Conservation (phyloP, 768 basidiomycete genomes). For the Lepiota venenata region DNA sequence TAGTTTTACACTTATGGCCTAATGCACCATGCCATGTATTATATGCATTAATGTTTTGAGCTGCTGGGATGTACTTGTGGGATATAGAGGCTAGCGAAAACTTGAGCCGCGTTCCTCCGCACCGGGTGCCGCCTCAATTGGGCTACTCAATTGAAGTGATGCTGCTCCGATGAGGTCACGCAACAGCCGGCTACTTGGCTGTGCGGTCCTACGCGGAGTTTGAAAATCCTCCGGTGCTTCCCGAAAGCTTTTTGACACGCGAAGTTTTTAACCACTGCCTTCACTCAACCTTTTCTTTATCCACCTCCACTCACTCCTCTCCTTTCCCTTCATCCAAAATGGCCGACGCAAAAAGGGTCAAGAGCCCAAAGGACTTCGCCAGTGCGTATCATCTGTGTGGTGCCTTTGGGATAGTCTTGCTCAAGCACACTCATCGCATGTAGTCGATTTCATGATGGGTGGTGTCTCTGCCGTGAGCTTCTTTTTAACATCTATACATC, state of each 20-base stretch:
- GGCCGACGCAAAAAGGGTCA: constrained; percentile 81
- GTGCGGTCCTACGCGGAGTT: constrained; percentile 37
- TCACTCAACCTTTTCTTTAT: constrained; percentile 26
- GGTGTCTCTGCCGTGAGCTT: constrained; percentile 84
- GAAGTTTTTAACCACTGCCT: constrained; percentile 42
- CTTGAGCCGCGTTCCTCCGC: background rate
- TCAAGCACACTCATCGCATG: constrained; percentile 16
- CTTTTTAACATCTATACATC: background rate
- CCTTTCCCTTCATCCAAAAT: constrained; percentile 55
- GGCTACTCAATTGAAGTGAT: background rate
- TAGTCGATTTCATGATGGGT: constrained; percentile 95
- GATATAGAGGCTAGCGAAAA: background rate
- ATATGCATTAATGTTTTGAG: constrained; percentile 8
- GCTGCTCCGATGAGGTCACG: background rate
- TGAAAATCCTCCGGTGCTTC: constrained; percentile 41
- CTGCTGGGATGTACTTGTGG: background rate
- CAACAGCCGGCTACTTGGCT: background rate
- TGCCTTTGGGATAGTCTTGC: constrained; percentile 15
- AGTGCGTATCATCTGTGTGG: constrained; percentile 40
- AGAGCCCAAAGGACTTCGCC: constrained; percentile 90
- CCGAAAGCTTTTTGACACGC: constrained; percentile 43
- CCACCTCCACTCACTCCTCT: constrained; percentile 44
- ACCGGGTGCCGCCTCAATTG: background rate
- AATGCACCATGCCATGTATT: constrained; percentile 11
- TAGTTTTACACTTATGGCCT: constrained; percentile 13